Conservation (phyloP, 2,329 filamentous ascomycete species). For the Leptosphaerulina australis region DNA sequence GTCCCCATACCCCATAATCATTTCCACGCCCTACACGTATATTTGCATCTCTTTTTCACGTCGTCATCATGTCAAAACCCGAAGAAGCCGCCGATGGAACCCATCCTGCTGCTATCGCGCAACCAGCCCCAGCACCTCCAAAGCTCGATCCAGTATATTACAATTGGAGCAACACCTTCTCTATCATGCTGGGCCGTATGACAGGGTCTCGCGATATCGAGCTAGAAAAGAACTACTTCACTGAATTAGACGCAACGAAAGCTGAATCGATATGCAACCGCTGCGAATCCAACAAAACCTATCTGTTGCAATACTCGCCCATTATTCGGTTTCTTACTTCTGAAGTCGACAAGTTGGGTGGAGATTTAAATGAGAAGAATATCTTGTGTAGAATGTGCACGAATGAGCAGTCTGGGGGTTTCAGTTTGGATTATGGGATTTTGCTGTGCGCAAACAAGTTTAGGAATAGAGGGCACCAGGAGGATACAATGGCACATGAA, state of each 20-base stretch:
- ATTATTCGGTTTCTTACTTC: conserved; percentile 85
- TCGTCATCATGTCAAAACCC: conserved; percentile 32
- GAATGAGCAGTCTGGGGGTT: conserved; percentile 76
- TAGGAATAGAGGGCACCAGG: conserved; percentile 76
- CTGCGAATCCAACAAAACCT: conserved; percentile 83
- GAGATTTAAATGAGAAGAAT: conserved; percentile 72
- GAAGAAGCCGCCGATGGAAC: conserved; percentile 38
- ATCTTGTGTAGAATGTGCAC: conserved; percentile 84
- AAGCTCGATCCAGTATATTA: conserved; percentile 51
- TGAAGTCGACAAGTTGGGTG: conserved; percentile 79
- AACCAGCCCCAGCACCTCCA: conserved; percentile 23
- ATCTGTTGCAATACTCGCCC: conserved; percentile 81
- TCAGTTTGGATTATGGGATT: conserved; percentile 85
- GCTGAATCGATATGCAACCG: conserved; percentile 78
- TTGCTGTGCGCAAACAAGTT: conserved; percentile 92
- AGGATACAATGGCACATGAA: conserved; percentile 94
- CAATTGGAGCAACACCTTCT: conserved; percentile 84
- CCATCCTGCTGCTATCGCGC: conserved; percentile 28
- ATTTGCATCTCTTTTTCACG: neutral
- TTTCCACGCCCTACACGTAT: neutral
- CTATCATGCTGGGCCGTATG: conserved; percentile 71
- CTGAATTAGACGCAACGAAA: conserved; percentile 74
- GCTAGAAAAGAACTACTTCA: conserved; percentile 68
- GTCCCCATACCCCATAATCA: neutral
- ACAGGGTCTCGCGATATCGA: conserved; percentile 35